These are phyloP conservation scores for Wallemia mellicola DNA, from an alignment of 1,284 basidiomycete genomes.

Conservation along the genomic window DNA sequence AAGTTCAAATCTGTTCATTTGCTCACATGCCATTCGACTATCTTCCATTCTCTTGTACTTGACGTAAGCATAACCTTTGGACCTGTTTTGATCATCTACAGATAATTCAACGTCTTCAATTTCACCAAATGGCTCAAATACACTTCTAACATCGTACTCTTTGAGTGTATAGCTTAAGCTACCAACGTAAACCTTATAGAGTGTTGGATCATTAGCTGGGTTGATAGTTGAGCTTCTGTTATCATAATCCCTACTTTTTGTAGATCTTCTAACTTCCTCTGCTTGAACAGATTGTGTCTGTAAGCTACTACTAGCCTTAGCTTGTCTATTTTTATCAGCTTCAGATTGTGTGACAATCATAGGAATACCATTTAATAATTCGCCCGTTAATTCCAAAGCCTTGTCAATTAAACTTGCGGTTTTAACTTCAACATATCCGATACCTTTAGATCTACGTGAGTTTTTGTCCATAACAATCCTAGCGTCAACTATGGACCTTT, in stretches of 20 bases:
- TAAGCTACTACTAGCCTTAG: slow-evolving; percentile 22
- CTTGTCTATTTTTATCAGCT: slow-evolving; percentile 57
- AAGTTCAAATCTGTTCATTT: slow-evolving; percentile 94
- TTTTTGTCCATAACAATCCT: slow-evolving; percentile 79
- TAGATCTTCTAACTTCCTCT: slow-evolving; percentile 18
- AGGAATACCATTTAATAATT: slow-evolving; percentile 86
- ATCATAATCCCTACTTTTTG: not conserved
- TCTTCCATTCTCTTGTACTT: slow-evolving; percentile 68
- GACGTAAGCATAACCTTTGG: slow-evolving; percentile 93
- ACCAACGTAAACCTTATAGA: slow-evolving; percentile 67
- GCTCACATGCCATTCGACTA: slow-evolving; percentile 80
- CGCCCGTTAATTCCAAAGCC: slow-evolving; percentile 64
- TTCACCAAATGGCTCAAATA: slow-evolving; percentile 93
- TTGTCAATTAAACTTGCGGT: slow-evolving; percentile 65
- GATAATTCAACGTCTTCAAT: slow-evolving; percentile 95
- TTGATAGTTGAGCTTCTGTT: slow-evolving; percentile 10
- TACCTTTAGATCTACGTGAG: slow-evolving; percentile 75
- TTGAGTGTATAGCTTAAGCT: slow-evolving; percentile 87
- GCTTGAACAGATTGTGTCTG: too few relatives aligned
- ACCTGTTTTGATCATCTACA: slow-evolving; percentile 64
- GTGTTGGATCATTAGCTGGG: slow-evolving; percentile 16
- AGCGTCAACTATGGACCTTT: slow-evolving; percentile 71
- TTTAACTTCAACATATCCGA: slow-evolving; percentile 90
- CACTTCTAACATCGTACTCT: slow-evolving; percentile 83
- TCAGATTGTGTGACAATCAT: slow-evolving; percentile 89